Base-by-base conservation (phyloP, 495 filamentous ascomycete species). In the Neurospora sublineolata region DNA sequence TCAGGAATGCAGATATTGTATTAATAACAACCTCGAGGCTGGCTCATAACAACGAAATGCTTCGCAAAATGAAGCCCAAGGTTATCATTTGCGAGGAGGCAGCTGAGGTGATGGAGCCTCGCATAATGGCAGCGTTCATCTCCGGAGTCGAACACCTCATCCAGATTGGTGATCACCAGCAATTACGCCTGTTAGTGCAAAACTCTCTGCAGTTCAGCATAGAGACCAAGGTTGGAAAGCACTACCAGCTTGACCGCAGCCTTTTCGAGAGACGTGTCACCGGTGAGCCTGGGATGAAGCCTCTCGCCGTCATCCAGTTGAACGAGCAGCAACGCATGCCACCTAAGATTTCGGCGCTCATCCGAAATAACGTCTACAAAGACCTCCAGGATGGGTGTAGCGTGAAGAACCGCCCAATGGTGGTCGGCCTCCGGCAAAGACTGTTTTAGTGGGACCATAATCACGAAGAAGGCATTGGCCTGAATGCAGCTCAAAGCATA, bases 1-100 rank as follows among this genome's bases (percentile, higher is more conserved):
- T 92, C 1, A 72, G 79, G 37, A 68, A 83, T 70, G 85, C 84
- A 0, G 79, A 92, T 64, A 81, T 96, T n/a, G 88, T 96, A 68
- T 91, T 91, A 0, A 82, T 91, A 1, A 95, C 92, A 0, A 93
- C 93, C 1, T 88, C 89, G 0, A 92, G 93, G 0, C 80, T 95
- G 3, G 92, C 92, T 5, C 82, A 84, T 14, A 89, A 91, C 64
- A 76, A 92, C 1, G 80, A 86, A 3, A 78, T 91, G 67, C 85
- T 97, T 1, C 84, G 84, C 38, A 83, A 84, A 16, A 70, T 94
- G 4, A 76, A 79, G 36, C 82, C 85, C 30, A 94, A 94, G 76
- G 88, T 93, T 2, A 73, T 96, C 68, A 58, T 94, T 7, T 90
- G 88, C 72, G 92, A 94, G 80, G 92, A 95, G 76, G 92, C 92